phyloP scores from a whole-genome alignment of 441 rosid species.

The Daphne laureola region DNA sequence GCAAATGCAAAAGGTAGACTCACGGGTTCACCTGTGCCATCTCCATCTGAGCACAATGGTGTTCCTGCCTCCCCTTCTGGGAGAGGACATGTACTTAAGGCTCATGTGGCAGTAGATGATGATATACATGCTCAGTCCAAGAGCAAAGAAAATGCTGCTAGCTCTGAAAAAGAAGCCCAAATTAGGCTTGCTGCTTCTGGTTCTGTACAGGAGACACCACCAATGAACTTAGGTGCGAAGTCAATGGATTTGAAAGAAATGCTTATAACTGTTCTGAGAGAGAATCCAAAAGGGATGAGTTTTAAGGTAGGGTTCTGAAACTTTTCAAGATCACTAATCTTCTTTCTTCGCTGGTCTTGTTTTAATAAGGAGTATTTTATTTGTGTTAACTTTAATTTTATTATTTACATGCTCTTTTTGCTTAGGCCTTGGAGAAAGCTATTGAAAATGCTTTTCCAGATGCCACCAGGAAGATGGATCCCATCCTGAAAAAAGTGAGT shows the following conservation, averaged over 20 bases:
- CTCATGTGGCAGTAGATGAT: conserved; percentile 33
- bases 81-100: conserved; percentile 39
- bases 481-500: conserved; percentile 65
- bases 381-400: conserved; percentile 3
- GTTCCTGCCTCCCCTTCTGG: conserved; percentile 47
- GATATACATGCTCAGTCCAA: conserved; percentile 29
- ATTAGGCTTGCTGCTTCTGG: conserved; percentile 27
- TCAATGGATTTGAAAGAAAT: conserved; percentile 58
- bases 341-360: conserved; percentile 4
- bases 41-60: conserved; percentile 56
- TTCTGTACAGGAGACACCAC: conserved; percentile 35
- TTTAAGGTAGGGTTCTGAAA: conserved; percentile 50
- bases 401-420: conserved; percentile 13
- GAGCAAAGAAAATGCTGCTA: conserved; percentile 41
- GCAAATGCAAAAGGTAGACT: conserved; percentile 42
- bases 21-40: conserved; percentile 67
- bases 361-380: conserved; percentile 6
- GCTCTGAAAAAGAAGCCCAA: conserved; percentile 49
- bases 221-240: conserved; percentile 36
- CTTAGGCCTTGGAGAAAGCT: conserved; percentile 80
- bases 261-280: conserved; percentile 50
- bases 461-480: conserved; percentile 59
- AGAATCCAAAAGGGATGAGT: conserved; percentile 80
- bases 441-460: conserved; percentile 57
- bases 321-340: conserved; percentile 8